Percentiles rank a stretch among this genome's conserved stretches.
These are phyloP conservation scores for Mycena capillaripes DNA, from an alignment of 768 basidiomycete species.

Conservation along the genomic window DNA sequence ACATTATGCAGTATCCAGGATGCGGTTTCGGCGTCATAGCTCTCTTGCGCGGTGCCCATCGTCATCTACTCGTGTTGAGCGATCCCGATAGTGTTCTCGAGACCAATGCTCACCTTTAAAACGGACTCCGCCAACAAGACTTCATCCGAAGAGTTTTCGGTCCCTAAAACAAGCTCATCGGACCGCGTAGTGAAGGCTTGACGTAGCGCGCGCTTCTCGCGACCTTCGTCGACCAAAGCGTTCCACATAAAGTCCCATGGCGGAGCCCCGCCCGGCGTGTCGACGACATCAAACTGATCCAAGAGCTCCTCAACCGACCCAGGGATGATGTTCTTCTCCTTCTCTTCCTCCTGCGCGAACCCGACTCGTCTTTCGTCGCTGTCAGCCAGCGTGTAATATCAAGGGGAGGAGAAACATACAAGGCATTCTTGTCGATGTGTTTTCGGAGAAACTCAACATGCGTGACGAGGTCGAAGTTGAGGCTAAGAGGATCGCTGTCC, in stretches of 20 bases:
- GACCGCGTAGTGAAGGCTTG: constrained; percentile 65
- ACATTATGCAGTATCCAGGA: constrained; percentile 67
- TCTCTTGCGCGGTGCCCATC: constrained; percentile 78
- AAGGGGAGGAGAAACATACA: constrained; percentile 68
- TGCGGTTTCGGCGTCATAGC: constrained; percentile 74
- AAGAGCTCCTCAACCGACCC: constrained; percentile 59
- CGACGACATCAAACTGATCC: constrained; percentile 64
- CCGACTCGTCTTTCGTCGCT: constrained; percentile 72
- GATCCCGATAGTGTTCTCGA: not conserved
- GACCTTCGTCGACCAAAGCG: constrained; percentile 76
- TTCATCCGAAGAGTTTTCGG: constrained; percentile 52
- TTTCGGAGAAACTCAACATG: constrained; percentile 87
- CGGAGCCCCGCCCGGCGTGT: constrained; percentile 56
- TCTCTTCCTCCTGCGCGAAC: constrained; percentile 61
- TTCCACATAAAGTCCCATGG: constrained; percentile 85
- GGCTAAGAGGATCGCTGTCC: constrained; percentile 77
- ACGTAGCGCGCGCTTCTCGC: constrained; percentile 76
- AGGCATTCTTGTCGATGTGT: constrained; percentile 86
- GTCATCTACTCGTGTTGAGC: constrained; percentile 69
- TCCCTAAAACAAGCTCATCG: constrained; percentile 52
- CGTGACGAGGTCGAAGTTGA: constrained; percentile 84
- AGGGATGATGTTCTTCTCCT: constrained; percentile 53
- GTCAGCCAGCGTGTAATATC: constrained; percentile 32
- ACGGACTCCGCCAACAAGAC: constrained; percentile 74
- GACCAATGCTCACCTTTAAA: constrained; percentile 68